Conservation (phyloP, 106 monocot genomes). For the Acorus gramineus region DNA sequence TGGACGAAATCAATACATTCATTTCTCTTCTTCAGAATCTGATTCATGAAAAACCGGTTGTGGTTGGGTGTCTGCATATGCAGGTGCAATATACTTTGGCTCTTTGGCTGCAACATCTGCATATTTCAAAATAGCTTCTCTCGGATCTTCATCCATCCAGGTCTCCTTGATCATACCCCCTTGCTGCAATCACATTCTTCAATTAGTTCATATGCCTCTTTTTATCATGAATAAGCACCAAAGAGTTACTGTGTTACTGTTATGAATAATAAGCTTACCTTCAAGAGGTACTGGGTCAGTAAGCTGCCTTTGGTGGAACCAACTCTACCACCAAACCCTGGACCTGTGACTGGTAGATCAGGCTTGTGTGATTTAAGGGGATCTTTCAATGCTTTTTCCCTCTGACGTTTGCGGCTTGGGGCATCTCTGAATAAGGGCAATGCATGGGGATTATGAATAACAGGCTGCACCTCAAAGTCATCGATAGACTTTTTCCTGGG, state of each 20-base stretch:
- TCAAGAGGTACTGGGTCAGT: constrained; percentile 88
- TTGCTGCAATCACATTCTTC: constrained; percentile 44
- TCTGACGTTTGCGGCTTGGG: constrained; percentile 83
- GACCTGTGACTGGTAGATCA: constrained; percentile 76
- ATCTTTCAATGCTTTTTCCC: constrained; percentile 86
- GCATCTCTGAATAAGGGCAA: constrained; percentile 89
- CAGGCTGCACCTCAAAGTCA: constrained; percentile 71
- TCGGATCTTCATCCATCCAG: constrained; percentile 98
- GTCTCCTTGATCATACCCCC: constrained; percentile 95
- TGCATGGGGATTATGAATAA: constrained; percentile 95
- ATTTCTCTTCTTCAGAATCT: constrained; percentile 73
- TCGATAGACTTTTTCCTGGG: constrained; percentile 80
- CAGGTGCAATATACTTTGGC: constrained; percentile 86
- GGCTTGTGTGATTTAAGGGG: constrained; percentile 92
- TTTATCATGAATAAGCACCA: too few relatives aligned
- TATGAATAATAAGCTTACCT: constrained; percentile 28
- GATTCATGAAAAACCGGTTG: constrained; percentile 81
- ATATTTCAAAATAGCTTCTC: constrained; percentile 93
- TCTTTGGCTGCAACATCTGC: constrained; percentile 85
- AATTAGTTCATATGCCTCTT: too few relatives aligned
- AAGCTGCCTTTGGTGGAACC: constrained; percentile 94
- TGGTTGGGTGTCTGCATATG: constrained; percentile 86
- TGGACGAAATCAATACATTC: not conserved
- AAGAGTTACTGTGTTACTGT: too few relatives aligned
- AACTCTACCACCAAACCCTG: constrained; percentile 91